Conservation (phyloP, 1,284 basidiomycete genomes). For the Ceratobasidium sp. region DNA sequence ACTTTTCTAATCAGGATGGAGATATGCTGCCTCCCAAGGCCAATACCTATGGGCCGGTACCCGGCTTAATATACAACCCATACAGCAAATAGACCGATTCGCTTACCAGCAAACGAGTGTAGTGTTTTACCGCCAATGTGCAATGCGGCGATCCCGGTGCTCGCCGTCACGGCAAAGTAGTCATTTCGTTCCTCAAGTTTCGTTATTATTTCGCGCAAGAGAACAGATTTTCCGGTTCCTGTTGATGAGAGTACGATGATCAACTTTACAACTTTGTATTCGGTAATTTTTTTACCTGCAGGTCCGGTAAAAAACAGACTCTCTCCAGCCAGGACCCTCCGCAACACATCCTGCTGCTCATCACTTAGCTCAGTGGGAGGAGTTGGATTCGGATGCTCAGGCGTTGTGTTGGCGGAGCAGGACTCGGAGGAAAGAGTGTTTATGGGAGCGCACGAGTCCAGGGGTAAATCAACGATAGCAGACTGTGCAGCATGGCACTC, state of each 20-base stretch:
- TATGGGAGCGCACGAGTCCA: too few species aligned
- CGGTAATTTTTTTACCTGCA: slow-evolving; percentile 37
- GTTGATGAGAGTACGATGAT: not conserved
- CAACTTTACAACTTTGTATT: too few species aligned
- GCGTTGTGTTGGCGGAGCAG: too few species aligned
- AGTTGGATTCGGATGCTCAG: too few species aligned
- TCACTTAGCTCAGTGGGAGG: slow-evolving; percentile 45
- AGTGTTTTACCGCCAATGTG: slow-evolving; percentile 95
- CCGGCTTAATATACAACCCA: slow-evolving; percentile 48
- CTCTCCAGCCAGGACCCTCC: slow-evolving; percentile 42
- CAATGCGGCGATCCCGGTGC: slow-evolving; percentile 91
- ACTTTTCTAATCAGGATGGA: slow-evolving; percentile 78
- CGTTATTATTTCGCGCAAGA: slow-evolving; percentile 90
- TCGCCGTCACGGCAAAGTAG: slow-evolving; percentile 88
- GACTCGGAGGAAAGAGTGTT: too few species aligned
- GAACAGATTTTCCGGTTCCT: slow-evolving; percentile 96
- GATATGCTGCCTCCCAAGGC: slow-evolving; percentile 80
- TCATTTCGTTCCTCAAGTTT: slow-evolving; percentile 67
- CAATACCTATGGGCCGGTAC: slow-evolving; percentile 71
- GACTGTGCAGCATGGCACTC: not conserved
- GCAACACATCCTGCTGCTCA: slow-evolving; percentile 46
- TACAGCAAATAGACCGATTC: too few species aligned
- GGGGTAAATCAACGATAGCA: slow-evolving; percentile 5
- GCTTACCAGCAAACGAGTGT: slow-evolving; percentile 86
- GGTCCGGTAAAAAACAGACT: slow-evolving; percentile 50